Conservation (phyloP, 257 asterid genomes). For the Cordia subcordata region DNA sequence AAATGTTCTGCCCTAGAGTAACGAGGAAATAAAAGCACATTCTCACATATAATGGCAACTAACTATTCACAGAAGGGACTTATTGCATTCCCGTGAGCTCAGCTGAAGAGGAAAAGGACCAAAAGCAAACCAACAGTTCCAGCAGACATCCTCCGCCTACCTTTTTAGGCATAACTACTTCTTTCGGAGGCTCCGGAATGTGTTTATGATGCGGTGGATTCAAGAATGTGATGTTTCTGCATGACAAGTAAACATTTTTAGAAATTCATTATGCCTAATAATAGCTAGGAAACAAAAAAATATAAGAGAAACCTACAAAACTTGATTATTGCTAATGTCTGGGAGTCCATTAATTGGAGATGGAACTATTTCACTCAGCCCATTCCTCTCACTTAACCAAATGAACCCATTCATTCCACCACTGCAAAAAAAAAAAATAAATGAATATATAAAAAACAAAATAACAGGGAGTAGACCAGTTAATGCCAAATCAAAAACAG, state of each 20-base stretch:
- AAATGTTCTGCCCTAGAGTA: too few relatives aligned
- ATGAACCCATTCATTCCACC: conserved; percentile 93
- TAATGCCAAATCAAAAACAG: neutral
- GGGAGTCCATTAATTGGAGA: conserved; percentile 59
- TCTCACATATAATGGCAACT: neutral
- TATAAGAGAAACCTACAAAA: conserved; percentile 52
- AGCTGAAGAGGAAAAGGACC: neutral
- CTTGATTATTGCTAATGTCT: conserved; percentile 48
- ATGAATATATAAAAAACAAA: conserved; percentile 11
- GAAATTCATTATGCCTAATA: neutral
- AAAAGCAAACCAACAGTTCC: neutral
- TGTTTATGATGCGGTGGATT: conserved; percentile 75
- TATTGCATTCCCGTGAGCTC: neutral
- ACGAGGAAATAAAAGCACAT: neutral
- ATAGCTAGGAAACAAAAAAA: neutral
- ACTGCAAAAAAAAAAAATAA: conserved; percentile 38
- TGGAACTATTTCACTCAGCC: conserved; percentile 37
- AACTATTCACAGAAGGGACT: neutral
- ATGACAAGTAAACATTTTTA: conserved; percentile 6
- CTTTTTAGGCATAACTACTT: conserved; percentile 64
- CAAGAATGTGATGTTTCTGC: conserved; percentile 80
- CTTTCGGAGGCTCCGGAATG: conserved; percentile 68
- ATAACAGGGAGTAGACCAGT: neutral
- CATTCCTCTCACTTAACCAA: conserved; percentile 73
- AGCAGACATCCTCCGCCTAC: conserved; percentile 30